A percentile compares a stretch with the other conserved stretches of the same genome.
These are phyloP conservation scores for Posidonia australis DNA, from an alignment of 106 monocot genomes.

Conservation along the genomic window DNA sequence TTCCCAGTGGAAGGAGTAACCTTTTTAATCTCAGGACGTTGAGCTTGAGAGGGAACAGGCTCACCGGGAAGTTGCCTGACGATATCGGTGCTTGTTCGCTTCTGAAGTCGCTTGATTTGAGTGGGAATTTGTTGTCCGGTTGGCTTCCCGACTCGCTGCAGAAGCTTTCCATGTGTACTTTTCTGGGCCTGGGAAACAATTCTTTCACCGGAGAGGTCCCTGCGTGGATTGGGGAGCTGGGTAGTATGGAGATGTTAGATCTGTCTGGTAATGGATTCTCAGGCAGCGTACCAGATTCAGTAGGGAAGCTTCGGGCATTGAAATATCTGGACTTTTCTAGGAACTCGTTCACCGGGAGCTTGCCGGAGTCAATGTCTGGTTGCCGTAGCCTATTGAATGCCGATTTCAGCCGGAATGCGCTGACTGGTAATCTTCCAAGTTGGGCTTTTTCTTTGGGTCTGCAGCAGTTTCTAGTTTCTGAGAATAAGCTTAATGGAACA, in stretches of 20 bases:
- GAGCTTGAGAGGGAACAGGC: constrained; percentile 36
- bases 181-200: constrained; percentile 40
- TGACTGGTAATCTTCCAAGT: constrained; percentile 56
- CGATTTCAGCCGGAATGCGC: constrained; percentile 54
- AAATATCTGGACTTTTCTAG: constrained; percentile 48
- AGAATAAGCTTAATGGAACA: constrained; percentile 44
- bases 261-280: constrained; percentile 44
- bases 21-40: constrained; percentile 37
- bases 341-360: constrained; percentile 47
- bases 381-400: constrained; percentile 34
- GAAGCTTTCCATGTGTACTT: constrained; percentile 32
- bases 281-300: constrained; percentile 47
- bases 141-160: constrained; percentile 44
- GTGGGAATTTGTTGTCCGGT: constrained; percentile 47
- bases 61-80: constrained; percentile 42
- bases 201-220: constrained; percentile 47
- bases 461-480: constrained; percentile 41
- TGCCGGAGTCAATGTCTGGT: constrained; percentile 54
- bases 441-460: constrained; percentile 60
- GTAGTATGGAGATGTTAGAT: constrained; percentile 32
- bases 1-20: constrained; percentile 38
- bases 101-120: constrained; percentile 43
- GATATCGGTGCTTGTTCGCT: constrained; percentile 37
- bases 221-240: constrained; percentile 42
- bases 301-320: constrained; percentile 42